Evolutionary conservation across 495 filamentous ascomycete species (phyloP).

Genomic region (Penicillium nucicola): DNA sequence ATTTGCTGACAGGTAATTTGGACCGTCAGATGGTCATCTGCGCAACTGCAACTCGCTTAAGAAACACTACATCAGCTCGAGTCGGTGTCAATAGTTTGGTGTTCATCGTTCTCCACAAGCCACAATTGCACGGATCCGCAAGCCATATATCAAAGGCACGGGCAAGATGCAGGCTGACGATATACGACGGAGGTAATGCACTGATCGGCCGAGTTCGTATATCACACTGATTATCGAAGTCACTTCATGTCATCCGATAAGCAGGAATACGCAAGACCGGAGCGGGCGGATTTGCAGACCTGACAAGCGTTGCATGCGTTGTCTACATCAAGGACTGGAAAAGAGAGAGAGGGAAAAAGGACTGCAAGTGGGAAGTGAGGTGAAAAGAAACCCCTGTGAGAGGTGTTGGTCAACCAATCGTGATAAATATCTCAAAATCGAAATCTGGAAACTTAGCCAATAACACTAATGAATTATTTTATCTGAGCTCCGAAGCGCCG

Average conservation of each 20-base stretch:
- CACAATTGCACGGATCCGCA: background rate
- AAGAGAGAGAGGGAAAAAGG: background rate
- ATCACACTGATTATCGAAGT: background rate
- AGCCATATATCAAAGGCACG: background rate
- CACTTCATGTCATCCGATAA: background rate
- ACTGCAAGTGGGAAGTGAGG: background rate
- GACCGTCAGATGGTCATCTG: constrained; percentile 12
- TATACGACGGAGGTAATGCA: constrained; percentile 1
- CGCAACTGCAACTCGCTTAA: constrained; percentile 3
- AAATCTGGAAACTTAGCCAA: constrained; percentile 11
- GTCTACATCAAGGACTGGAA: background rate
- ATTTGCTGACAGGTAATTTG: background rate
- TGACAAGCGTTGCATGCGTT: constrained; percentile 6
- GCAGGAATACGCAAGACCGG: background rate
- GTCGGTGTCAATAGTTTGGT: background rate
- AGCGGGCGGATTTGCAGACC: constrained; percentile 2
- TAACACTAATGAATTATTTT: background rate
- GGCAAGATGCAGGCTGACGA: background rate
- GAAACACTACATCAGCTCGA: background rate
- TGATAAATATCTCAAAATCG: constrained; percentile 1
- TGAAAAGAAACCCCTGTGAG: constrained; percentile 5
- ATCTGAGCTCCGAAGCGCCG: constrained; percentile 8
- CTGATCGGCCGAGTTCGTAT: background rate
- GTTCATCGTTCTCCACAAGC: background rate
- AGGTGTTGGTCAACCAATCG: constrained; percentile 13